Conservation (phyloP, 2,329 filamentous ascomycete genomes). For the Alternaria ventricosa region DNA sequence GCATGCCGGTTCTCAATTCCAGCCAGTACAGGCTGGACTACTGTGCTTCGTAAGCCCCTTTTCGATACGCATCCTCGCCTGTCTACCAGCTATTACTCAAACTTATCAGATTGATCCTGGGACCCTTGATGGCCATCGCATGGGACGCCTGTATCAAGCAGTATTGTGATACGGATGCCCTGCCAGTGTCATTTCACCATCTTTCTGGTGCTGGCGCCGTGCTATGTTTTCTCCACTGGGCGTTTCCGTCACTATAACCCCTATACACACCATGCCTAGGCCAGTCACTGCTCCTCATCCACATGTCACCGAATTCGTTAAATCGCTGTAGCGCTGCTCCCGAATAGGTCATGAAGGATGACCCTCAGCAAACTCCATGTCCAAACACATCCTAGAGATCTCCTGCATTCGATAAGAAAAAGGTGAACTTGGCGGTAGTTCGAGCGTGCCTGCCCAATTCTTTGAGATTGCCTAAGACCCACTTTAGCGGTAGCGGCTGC, state of each 20-base stretch:
- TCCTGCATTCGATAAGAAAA: background rate
- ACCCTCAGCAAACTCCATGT: background rate
- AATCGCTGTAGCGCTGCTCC: background rate
- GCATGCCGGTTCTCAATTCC: background rate
- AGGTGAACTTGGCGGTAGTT: background rate
- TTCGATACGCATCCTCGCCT: background rate
- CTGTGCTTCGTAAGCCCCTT: background rate
- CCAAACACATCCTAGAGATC: background rate
- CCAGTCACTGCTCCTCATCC: background rate
- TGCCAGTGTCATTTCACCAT: background rate
- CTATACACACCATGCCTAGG: background rate
- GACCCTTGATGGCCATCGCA: background rate
- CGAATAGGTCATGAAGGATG: background rate
- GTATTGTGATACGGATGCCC: background rate
- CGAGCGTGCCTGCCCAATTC: background rate
- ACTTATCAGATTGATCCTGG: background rate
- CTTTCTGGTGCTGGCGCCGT: background rate
- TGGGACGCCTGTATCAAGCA: background rate
- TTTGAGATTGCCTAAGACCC: background rate
- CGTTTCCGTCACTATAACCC: background rate
- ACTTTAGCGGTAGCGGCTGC: background rate
- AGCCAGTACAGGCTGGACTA: background rate
- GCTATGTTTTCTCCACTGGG: background rate
- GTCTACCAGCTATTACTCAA: background rate
- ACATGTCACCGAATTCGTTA: background rate